These are phyloP conservation scores for Cadophora sp. DNA, from an alignment of 2,329 filamentous ascomycete species.

Conservation along the genomic window DNA sequence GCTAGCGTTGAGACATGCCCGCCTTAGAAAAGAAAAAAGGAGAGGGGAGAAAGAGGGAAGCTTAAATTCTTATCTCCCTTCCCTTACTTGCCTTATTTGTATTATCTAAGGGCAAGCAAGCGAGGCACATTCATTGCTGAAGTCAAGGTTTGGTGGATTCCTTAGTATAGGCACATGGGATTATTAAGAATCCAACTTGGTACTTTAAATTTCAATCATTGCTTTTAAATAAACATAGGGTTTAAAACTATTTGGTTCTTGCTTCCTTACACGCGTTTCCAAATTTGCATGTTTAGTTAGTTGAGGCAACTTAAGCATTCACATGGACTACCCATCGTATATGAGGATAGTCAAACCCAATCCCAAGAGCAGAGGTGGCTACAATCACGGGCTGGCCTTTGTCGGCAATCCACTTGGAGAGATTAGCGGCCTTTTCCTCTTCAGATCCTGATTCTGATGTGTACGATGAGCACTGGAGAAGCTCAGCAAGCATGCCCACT, in stretches of 20 bases:
- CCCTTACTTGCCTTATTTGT: not conserved
- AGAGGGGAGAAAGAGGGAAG: not conserved
- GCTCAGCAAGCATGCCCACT: no score
- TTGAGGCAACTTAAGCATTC: no score
- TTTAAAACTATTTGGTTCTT: not conserved
- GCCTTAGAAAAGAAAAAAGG: not conserved
- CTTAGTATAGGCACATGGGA: slow-evolving; percentile 5
- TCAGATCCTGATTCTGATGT: no score
- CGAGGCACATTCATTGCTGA: slow-evolving; percentile 13
- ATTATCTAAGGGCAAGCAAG: slow-evolving; percentile 9
- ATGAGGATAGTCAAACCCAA: no score
- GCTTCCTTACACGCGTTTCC: not conserved
- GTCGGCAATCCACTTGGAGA: no score
- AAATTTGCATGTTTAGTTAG: no score
- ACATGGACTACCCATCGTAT: no score
- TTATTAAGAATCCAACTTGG: slow-evolving; percentile 10
- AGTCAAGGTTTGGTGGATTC: slow-evolving; percentile 17
- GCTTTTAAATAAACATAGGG: not conserved
- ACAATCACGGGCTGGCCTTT: no score
- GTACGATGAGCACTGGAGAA: no score
- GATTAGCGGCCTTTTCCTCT: no score
- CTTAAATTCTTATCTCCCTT: not conserved
- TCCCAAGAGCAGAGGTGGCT: no score
- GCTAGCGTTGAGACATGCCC: not conserved
- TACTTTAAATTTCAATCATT: slow-evolving; percentile 5